These are phyloP conservation scores for Populus pruinosa DNA, from an alignment of 345 rosid genomes.

Conservation along the genomic window DNA sequence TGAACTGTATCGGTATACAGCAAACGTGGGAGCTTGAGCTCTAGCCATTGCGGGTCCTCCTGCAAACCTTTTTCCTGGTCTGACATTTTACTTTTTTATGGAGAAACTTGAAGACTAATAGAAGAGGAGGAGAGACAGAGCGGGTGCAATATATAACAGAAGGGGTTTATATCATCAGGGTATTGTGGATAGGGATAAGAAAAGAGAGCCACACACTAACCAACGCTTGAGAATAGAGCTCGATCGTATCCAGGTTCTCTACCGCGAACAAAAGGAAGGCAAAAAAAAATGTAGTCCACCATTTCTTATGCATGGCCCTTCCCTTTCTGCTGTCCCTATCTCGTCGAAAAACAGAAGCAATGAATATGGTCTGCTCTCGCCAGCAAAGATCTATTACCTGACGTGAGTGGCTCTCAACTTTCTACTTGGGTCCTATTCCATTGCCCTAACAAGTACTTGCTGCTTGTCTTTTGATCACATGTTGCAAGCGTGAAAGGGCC, in stretches of 20 bases:
- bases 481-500: not conserved
- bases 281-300: slow-evolving; percentile 39
- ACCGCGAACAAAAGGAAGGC: slow-evolving; percentile 45
- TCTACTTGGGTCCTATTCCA: not conserved
- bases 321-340: slow-evolving; percentile 37
- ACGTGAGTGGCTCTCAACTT: slow-evolving; percentile 28
- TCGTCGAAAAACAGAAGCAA: slow-evolving; percentile 10
- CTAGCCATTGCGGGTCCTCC: slow-evolving; percentile 43
- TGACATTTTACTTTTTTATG: slow-evolving; percentile 32
- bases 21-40: slow-evolving; percentile 57
- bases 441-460: slow-evolving; percentile 19
- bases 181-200: slow-evolving; percentile 58
- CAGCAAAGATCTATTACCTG: slow-evolving; percentile 11
- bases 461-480: slow-evolving; percentile 23
- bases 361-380: slow-evolving; percentile 27
- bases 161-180: slow-evolving; percentile 7
- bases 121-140: slow-evolving; percentile 23
- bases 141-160: slow-evolving; percentile 23
- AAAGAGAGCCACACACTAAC: slow-evolving; percentile 97
- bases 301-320: slow-evolving; percentile 23
- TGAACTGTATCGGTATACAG: slow-evolving; percentile 39
- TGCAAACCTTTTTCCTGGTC: slow-evolving; percentile 36
- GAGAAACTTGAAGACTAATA: slow-evolving; percentile 11
- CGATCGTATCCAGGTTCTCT: slow-evolving; percentile 50
- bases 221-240: slow-evolving; percentile 47